Base-by-base conservation (phyloP, 371 early-diverging fungal genomes). In the Apophysomyces variabilis region DNA sequence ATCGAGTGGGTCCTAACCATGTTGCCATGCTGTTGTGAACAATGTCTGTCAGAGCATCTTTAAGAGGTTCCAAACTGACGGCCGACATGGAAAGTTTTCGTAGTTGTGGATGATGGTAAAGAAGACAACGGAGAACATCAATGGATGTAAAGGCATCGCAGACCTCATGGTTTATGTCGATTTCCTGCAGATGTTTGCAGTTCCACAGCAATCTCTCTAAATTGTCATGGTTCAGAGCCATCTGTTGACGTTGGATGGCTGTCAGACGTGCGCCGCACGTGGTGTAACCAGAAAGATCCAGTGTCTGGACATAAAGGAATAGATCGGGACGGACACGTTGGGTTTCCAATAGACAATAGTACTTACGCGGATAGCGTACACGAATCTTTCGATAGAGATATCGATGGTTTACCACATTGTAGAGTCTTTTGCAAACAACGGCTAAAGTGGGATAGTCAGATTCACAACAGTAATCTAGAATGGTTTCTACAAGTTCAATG, bases 261-360 rank as follows among this genome's bases (percentile, higher is more conserved):
- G 54, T 50, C 54, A 50, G 21, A 50, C 54, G 54, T 9, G 21
- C n/a, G 6, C 54, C 54, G 21, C 54, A 21, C 8, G 21, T 50
- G 7, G 54, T 50, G 54, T 50, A 50, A 21, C 54, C 21, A 21
- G 54, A 50, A 50, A 50, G 21, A 50, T 50, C 54, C 9, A 50
- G 54, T n/a, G 54, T 50, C 21, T 21, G 54, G 8, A 50, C 54
- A 21, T 50, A 5, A 16, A 21, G 18, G 21, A 50, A 50, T 8
- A 50, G 21, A 5, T 50, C 54, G 9, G 54, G 54, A 50, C 54
- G 54, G 54, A 16, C 21, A 11, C 21, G 3, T 21, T 21, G 18
- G 8, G 54, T 50, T 50, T 50, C 21, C 21, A 50, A 21, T 9
- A 50, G 54, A 50, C 21, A 21, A 9, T 50, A 9, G 54, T 50